Conservation (phyloP, 2,329 filamentous ascomycete genomes). For the Trichophaea hybrida region DNA sequence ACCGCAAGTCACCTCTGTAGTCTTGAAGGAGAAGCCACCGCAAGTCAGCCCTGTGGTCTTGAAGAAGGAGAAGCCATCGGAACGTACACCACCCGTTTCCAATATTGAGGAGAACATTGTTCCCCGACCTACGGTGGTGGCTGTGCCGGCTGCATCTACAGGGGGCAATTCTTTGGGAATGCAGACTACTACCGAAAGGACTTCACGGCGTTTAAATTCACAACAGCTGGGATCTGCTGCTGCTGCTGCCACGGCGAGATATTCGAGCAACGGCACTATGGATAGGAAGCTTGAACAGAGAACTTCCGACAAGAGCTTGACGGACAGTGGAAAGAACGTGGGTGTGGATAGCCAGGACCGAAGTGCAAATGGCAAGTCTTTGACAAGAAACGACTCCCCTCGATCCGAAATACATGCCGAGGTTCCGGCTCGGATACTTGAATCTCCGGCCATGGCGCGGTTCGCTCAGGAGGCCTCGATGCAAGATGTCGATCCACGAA, state of each 20-base stretch:
- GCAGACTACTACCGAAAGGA: no score
- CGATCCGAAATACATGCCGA: background rate
- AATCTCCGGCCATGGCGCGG: background rate
- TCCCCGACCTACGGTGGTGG: no score
- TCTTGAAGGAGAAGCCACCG: no score
- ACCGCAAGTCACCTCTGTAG: no score
- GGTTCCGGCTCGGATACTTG: background rate
- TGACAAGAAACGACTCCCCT: background rate
- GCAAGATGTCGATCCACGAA: conserved; percentile 1
- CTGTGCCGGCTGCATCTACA: no score
- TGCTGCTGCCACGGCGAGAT: background rate
- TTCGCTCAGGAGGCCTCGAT: background rate
- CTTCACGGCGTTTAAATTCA: no score
- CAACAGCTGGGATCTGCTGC: background rate
- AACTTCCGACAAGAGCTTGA: background rate
- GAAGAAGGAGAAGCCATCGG: no score
- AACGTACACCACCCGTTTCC: no score
- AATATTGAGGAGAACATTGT: no score
- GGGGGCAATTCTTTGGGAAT: no score
- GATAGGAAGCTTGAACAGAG: background rate
- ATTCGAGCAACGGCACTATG: background rate
- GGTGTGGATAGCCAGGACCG: background rate
- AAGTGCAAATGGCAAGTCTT: background rate
- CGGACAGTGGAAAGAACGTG: background rate
- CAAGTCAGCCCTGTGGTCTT: no score